A percentile compares a stretch with the other conserved stretches of the same genome.
Evolutionary conservation across 202 grass and related monocot genomes (phyloP).

Genomic region (Carex sylvatica): DNA sequence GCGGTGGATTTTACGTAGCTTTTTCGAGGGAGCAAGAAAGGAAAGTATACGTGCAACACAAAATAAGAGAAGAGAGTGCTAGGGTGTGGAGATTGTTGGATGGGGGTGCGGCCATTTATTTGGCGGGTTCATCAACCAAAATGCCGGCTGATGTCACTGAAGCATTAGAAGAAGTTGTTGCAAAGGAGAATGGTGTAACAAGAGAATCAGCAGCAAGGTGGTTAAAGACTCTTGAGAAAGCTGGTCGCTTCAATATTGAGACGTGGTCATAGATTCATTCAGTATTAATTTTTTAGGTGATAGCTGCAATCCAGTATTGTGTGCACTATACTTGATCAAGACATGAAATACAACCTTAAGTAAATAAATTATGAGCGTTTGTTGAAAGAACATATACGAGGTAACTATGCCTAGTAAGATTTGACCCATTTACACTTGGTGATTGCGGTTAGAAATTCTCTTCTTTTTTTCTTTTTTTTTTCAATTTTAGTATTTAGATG

Average conservation of each 20-base stretch:
- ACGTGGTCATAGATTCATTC: conserved; percentile 56
- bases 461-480: background rate
- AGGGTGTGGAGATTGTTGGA: conserved; percentile 68
- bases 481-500: background rate
- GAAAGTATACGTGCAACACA: conserved; percentile 89
- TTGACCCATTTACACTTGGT: background rate
- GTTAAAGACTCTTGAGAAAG: conserved; percentile 60
- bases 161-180: conserved; percentile 68
- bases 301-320: background rate
- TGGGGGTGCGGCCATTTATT: conserved; percentile 55
- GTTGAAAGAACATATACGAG: background rate
- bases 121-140: conserved; percentile 76
- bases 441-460: background rate
- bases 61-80: conserved; percentile 78
- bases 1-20: conserved; percentile 79
- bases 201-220: conserved; percentile 54
- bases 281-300: conserved; percentile 7
- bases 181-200: conserved; percentile 39
- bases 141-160: conserved; percentile 81
- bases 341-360: background rate
- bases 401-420: background rate
- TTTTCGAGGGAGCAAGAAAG: conserved; percentile 85
- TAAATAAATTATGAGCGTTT: background rate
- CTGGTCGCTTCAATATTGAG: conserved; percentile 68
- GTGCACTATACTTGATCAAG: background rate